Evolutionary conservation across 1,284 basidiomycete genomes (phyloP).

Genomic region (Malassezia restricta): DNA sequence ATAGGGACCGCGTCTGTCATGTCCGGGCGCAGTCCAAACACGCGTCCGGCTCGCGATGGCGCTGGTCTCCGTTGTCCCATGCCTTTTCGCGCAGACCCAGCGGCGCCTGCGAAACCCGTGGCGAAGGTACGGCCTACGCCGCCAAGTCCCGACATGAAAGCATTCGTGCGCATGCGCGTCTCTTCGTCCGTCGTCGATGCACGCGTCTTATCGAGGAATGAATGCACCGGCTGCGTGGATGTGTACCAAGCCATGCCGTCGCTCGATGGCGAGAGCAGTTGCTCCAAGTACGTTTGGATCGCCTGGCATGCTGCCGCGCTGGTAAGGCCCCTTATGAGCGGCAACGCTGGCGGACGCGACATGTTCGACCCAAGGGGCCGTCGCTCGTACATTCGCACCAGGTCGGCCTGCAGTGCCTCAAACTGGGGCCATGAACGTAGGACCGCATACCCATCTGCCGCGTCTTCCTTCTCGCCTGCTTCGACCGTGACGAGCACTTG

Average conservation of each 20-base stretch:
- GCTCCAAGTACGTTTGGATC: conserved; percentile 27
- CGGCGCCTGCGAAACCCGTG: conserved; percentile 29
- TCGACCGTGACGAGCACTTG: conserved; percentile 42
- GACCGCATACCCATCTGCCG: conserved; percentile 35
- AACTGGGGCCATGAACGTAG: conserved; percentile 38
- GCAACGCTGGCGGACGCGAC: conserved; percentile 23
- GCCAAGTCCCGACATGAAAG: conserved; percentile 15
- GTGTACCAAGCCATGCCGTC: conserved; percentile 15
- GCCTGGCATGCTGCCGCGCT: conserved; percentile 22
- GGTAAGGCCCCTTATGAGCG: conserved; percentile 19
- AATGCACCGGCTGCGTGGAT: conserved; percentile 18
- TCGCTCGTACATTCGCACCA: conserved; percentile 21
- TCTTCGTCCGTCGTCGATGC: conserved; percentile 24
- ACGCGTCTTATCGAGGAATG: conserved; percentile 35
- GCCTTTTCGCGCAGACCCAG: conserved; percentile 27
- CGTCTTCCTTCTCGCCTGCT: conserved; percentile 8
- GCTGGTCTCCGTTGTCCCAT: conserved; percentile 12
- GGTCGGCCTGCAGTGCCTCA: conserved; percentile 30
- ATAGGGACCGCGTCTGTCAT: background rate
- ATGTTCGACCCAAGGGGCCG: conserved; percentile 15
- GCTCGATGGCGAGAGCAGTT: conserved; percentile 19
- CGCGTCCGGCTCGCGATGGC: conserved; percentile 1
- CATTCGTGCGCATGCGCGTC: conserved; percentile 4
- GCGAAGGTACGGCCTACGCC: conserved; percentile 30
- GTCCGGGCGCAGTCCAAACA: conserved; percentile 5